These are phyloP conservation scores for Guyanaporus albipodus DNA, from an alignment of 768 basidiomycete genomes.

Conservation along the genomic window DNA sequence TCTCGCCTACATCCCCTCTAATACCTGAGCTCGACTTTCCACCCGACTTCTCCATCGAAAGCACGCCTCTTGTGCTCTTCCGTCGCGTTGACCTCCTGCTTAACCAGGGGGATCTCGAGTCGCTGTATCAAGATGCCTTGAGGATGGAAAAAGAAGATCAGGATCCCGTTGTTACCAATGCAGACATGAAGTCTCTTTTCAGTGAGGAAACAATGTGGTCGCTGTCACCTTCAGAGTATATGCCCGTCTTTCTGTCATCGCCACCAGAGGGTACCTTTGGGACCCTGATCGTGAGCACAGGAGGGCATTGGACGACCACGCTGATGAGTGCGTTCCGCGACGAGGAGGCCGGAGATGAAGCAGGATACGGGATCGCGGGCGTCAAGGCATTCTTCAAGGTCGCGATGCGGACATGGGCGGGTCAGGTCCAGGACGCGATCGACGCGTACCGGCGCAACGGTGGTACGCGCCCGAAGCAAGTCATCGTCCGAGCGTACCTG, in stretches of 20 bases:
- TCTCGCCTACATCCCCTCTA: slow-evolving; percentile 47
- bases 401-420: slow-evolving; percentile 56
- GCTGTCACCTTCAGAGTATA: slow-evolving; percentile 48
- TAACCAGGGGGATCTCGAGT: slow-evolving; percentile 43
- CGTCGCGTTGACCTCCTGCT: slow-evolving; percentile 60
- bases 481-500: slow-evolving; percentile 56
- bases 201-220: slow-evolving; percentile 55
- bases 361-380: slow-evolving; percentile 47
- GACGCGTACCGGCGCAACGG: slow-evolving; percentile 30
- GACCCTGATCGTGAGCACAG: slow-evolving; percentile 61
- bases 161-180: slow-evolving; percentile 13
- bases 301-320: slow-evolving; percentile 65
- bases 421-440: slow-evolving; percentile 45
- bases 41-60: slow-evolving; percentile 46
- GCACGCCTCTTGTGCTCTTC: slow-evolving; percentile 63
- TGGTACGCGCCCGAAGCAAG: slow-evolving; percentile 36
- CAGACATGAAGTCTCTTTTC: slow-evolving; percentile 42
- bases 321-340: slow-evolving; percentile 43
- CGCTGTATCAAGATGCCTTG: slow-evolving; percentile 36
- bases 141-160: slow-evolving; percentile 15
- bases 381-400: slow-evolving; percentile 55
- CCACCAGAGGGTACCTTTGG: slow-evolving; percentile 52
- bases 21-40: slow-evolving; percentile 41
- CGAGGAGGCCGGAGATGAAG: slow-evolving; percentile 26
- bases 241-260: slow-evolving; percentile 42